Percentiles rank a stretch among this genome's conserved stretches.
Conservation (phyloP, 306 rosid species). For the Clitoria ternatea region DNA sequence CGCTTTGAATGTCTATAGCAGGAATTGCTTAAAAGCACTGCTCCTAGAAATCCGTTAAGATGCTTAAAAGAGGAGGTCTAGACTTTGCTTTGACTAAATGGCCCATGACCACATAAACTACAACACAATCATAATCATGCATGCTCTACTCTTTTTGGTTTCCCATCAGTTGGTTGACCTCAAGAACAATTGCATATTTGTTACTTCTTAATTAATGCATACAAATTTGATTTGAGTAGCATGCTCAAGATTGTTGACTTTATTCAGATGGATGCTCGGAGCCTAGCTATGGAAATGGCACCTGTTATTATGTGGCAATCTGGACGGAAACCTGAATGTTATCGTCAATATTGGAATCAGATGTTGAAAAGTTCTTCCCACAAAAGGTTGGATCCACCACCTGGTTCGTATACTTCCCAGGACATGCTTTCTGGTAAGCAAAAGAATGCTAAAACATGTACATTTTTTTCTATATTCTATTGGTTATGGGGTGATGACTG, state of each 20-base stretch:
- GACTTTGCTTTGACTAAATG: too few relatives aligned
- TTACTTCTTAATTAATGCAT: neutral
- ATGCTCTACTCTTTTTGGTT: slow-evolving; percentile 12
- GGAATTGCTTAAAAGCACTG: too few relatives aligned
- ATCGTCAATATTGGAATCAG: slow-evolving; percentile 64
- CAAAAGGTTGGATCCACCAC: slow-evolving; percentile 43
- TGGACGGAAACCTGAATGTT: slow-evolving; percentile 60
- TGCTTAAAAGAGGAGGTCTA: too few relatives aligned
- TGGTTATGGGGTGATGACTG: neutral
- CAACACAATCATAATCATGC: neutral
- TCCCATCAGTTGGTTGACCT: neutral
- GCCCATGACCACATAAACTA: too few relatives aligned
- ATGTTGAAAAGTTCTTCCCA: slow-evolving; percentile 53
- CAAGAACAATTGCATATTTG: neutral
- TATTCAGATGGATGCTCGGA: slow-evolving; percentile 73
- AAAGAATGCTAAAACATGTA: slow-evolving; percentile 1
- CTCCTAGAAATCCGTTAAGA: too few relatives aligned
- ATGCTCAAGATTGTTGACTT: slow-evolving; percentile 27
- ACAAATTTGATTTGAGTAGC: slow-evolving; percentile 18
- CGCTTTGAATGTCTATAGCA: too few relatives aligned
- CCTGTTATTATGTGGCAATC: slow-evolving; percentile 84
- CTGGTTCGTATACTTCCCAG: slow-evolving; percentile 53
- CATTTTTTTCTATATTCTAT: neutral
- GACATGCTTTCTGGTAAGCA: slow-evolving; percentile 80
- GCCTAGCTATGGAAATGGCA: slow-evolving; percentile 92